These are phyloP conservation scores for Madurella fahalii DNA, from an alignment of 2,329 filamentous ascomycete genomes.

Conservation along the genomic window DNA sequence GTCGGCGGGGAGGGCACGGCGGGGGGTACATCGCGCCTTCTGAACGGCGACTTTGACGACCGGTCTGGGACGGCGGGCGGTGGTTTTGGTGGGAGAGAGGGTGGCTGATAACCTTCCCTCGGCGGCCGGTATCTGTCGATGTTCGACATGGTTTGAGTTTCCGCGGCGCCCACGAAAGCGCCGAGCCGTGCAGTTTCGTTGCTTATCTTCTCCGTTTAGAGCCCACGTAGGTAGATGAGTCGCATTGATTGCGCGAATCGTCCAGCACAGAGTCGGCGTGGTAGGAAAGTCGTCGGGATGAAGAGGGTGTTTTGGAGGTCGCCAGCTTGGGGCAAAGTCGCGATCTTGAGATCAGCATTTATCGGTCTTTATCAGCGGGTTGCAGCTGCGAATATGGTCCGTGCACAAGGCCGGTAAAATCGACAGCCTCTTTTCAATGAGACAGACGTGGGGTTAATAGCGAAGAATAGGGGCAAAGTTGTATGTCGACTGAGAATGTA, in stretches of 20 bases:
- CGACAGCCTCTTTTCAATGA: no score
- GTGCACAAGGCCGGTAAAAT: slow-evolving; percentile 2
- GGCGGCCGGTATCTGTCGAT: slow-evolving; percentile 56
- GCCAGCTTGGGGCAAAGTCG: neutral
- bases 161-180: neutral
- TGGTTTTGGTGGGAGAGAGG: slow-evolving; percentile 39
- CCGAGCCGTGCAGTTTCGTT: neutral
- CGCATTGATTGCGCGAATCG: neutral
- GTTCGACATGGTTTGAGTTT: slow-evolving; percentile 19
- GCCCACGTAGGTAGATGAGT: neutral
- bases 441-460: no score
- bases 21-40: slow-evolving; percentile 54
- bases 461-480: no score
- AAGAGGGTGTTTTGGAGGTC: neutral
- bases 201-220: slow-evolving; percentile 1
- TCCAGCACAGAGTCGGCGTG: neutral
- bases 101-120: slow-evolving; percentile 55
- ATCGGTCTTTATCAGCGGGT: slow-evolving; percentile 13
- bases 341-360: neutral
- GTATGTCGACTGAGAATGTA: no score
- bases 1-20: slow-evolving; percentile 59
- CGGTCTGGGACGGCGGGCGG: slow-evolving; percentile 35
- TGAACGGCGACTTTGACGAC: slow-evolving; percentile 47
- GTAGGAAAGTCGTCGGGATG: neutral
- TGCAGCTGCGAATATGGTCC: slow-evolving; percentile 4